A percentile compares a stretch with the other conserved stretches of the same genome.
Evolutionary conservation across 805 yeast species (phyloP).

Genomic region (Candida andamanensis): DNA sequence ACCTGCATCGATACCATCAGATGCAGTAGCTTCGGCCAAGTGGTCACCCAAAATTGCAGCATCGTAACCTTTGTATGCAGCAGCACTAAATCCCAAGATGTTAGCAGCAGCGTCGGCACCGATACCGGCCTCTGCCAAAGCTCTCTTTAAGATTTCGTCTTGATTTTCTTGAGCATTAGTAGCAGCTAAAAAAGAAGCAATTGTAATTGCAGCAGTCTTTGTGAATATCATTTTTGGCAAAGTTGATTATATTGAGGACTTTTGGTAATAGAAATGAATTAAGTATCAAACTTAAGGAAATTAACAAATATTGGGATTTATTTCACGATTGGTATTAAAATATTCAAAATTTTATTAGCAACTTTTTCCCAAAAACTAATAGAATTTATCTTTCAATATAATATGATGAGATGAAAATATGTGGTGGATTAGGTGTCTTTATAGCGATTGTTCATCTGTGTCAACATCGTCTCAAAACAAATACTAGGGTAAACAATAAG

Average conservation of each 20-base stretch:
- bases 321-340: too few species aligned
- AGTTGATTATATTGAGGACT: conserved; percentile 6
- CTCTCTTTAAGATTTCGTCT: conserved; percentile 9
- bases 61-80: conserved; percentile 4
- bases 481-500: too few species aligned
- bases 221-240: conserved; percentile 15
- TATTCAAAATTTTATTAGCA: conserved; percentile 4
- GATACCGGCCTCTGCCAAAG: conserved; percentile 9
- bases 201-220: conserved; percentile 14
- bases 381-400: conserved; percentile 1
- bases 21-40: conserved; percentile 12
- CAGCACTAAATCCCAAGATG: conserved; percentile 4
- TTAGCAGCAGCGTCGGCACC: conserved; percentile 4
- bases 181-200: conserved; percentile 15
- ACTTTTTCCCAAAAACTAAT: conserved; percentile 8
- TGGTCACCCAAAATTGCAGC: conserved; percentile 5
- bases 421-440: too few species aligned
- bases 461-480: too few species aligned
- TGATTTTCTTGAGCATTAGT: conserved; percentile 9
- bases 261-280: too few species aligned
- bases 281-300: neutral
- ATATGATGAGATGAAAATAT: too few species aligned
- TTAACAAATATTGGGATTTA: too few species aligned
- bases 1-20: conserved; percentile 7
- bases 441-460: too few species aligned